These are phyloP conservation scores for Letharia lupina DNA, from an alignment of 495 filamentous ascomycete genomes.

Conservation along the genomic window DNA sequence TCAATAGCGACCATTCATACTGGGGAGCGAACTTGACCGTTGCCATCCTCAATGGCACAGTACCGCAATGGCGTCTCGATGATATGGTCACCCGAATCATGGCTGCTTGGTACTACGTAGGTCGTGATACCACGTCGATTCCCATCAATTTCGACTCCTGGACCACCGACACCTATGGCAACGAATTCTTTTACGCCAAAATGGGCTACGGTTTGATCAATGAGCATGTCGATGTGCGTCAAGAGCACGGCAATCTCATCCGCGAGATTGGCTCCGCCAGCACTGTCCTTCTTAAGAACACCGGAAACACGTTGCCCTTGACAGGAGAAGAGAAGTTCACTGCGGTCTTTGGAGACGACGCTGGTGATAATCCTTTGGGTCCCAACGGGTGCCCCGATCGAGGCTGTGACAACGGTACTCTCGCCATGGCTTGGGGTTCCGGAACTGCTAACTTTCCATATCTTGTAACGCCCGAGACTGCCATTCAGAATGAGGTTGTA, in stretches of 20 bases:
- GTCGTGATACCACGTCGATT: constrained; percentile 51
- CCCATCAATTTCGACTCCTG: constrained; percentile 85
- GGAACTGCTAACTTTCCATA: constrained; percentile 89
- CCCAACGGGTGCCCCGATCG: constrained; percentile 79
- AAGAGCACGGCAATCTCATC: constrained; percentile 61
- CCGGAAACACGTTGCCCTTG: constrained; percentile 61
- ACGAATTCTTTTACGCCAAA: constrained; percentile 50
- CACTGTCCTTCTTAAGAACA: constrained; percentile 86
- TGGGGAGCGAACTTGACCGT: constrained; percentile 85
- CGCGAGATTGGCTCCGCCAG: constrained; percentile 66
- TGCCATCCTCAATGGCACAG: constrained; percentile 79
- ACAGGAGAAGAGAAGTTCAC: constrained; percentile 64
- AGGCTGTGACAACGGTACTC: constrained; percentile 76
- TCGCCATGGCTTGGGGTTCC: constrained; percentile 92
- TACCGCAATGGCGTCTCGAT: constrained; percentile 84
- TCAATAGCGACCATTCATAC: constrained; percentile 63
- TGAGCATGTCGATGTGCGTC: constrained; percentile 74
- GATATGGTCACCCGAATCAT: constrained; percentile 93
- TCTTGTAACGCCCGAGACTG: constrained; percentile 76
- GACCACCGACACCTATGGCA: constrained; percentile 68
- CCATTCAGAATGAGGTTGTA: constrained; percentile 66
- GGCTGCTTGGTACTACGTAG: constrained; percentile 87
- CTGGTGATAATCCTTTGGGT: constrained; percentile 66
- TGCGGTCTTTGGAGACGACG: constrained; percentile 80
- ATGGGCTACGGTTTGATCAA: constrained; percentile 57